Evolutionary conservation across 331 rosid genomes (phyloP).

Genomic region (Quercus tomentella): DNA sequence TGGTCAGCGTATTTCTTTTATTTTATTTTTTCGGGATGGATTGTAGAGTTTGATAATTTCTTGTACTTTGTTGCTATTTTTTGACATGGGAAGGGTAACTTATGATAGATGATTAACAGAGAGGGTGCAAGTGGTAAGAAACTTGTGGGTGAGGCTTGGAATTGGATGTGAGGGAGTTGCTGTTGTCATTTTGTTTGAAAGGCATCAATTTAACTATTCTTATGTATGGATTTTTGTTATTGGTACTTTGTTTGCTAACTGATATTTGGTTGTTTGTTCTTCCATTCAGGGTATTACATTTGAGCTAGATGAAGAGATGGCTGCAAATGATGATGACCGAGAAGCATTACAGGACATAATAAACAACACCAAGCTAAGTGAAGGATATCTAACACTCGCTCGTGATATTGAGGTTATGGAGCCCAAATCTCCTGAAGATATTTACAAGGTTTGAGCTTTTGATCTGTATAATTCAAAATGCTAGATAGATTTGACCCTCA

Average conservation of each 20-base stretch:
- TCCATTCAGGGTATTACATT: conserved; percentile 62
- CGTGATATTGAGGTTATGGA: conserved; percentile 99
- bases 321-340: conserved; percentile 68
- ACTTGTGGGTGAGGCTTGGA: neutral
- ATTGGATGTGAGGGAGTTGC: neutral
- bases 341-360: conserved; percentile 72
- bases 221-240: neutral
- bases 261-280: neutral
- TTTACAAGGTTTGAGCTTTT: conserved; percentile 68
- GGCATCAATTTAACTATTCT: neutral
- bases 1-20: neutral
- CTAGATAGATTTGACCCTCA: neutral
- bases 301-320: conserved; percentile 82
- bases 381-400: conserved; percentile 93
- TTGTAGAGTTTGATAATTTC: neutral
- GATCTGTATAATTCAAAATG: neutral
- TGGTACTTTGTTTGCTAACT: neutral
- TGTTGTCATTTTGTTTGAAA: neutral
- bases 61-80: neutral
- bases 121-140: neutral
- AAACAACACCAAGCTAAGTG: conserved; percentile 78
- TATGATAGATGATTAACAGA: neutral
- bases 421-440: conserved; percentile 94
- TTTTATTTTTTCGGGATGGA: neutral
- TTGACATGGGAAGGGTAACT: neutral